phyloP scores from a whole-genome alignment of 2,329 filamentous ascomycete genomes.

The Xylariomycetidae sp. region DNA sequence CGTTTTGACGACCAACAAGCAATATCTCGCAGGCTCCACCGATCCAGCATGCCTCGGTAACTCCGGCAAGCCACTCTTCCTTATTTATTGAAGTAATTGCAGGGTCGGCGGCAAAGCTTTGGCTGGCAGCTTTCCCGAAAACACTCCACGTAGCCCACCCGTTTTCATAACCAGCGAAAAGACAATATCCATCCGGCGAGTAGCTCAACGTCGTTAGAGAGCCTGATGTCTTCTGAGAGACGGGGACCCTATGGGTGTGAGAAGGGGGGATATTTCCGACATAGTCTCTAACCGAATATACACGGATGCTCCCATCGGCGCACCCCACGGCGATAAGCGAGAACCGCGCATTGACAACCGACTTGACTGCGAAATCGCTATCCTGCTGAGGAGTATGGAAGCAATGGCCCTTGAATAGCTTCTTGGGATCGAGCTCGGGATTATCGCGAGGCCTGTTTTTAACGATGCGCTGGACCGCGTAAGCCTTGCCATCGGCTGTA shows the following conservation, averaged over 20 bases:
- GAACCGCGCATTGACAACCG: constrained; percentile 89
- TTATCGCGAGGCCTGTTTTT: constrained; percentile 34
- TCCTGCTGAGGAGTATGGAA: constrained; percentile 71
- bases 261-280: constrained; percentile 86
- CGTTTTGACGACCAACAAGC: constrained; percentile 64
- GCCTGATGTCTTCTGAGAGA: constrained; percentile 65
- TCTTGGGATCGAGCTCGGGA: constrained; percentile 48
- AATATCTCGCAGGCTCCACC: constrained; percentile 84
- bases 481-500: constrained; percentile 79
- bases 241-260: constrained; percentile 68
- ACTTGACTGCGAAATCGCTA: constrained; percentile 60
- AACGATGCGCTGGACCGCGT: constrained; percentile 76
- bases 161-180: constrained; percentile 87
- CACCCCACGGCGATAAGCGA: constrained; percentile 88
- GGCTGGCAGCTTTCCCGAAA: constrained; percentile 84
- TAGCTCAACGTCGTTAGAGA: constrained; percentile 71
- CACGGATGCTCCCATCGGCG: constrained; percentile 69
- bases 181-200: constrained; percentile 92
- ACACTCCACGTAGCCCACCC: constrained; percentile 98
- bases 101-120: constrained; percentile 71
- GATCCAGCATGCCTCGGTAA: constrained; percentile 78
- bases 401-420: constrained; percentile 83
- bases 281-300: constrained; percentile 94
- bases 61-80: constrained; percentile 80
- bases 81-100: constrained; percentile 60